Evolutionary conservation across 495 filamentous ascomycete genomes (phyloP).

Genomic region (Cryomyces minteri): DNA sequence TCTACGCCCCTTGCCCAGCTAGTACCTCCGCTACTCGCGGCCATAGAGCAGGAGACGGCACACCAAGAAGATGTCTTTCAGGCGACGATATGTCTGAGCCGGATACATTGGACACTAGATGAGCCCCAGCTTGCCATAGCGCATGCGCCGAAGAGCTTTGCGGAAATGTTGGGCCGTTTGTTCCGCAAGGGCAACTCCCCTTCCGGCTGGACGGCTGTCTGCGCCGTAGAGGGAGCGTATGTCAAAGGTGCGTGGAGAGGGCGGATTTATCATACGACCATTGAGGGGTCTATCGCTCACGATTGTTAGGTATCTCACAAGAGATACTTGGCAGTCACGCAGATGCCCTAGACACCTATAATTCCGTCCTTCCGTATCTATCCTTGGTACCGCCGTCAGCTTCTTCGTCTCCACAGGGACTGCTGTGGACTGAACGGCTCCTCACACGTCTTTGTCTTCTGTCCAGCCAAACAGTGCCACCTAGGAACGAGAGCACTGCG

Average conservation of each 20-base stretch:
- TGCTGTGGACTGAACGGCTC: slow-evolving; percentile 61
- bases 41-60: slow-evolving; percentile 40
- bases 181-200: slow-evolving; percentile 25
- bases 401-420: slow-evolving; percentile 33
- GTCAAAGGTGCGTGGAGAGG: slow-evolving; percentile 35
- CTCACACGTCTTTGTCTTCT: slow-evolving; percentile 53
- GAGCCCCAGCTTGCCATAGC: slow-evolving; percentile 42
- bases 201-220: slow-evolving; percentile 61
- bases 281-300: background rate
- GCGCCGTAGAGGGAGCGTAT: slow-evolving; percentile 58
- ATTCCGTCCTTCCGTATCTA: slow-evolving; percentile 41
- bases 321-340: slow-evolving; percentile 29
- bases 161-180: slow-evolving; percentile 29
- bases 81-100: slow-evolving; percentile 61
- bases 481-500: slow-evolving; percentile 18
- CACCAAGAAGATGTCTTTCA: slow-evolving; percentile 56
- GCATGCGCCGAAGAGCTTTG: slow-evolving; percentile 43
- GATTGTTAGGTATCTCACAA: slow-evolving; percentile 33
- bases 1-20: slow-evolving; percentile 41
- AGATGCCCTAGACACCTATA: slow-evolving; percentile 44
- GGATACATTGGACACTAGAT: slow-evolving; percentile 60
- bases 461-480: slow-evolving; percentile 28
- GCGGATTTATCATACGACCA: no score
- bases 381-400: slow-evolving; percentile 21
- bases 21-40: slow-evolving; percentile 38